phyloP scores from a whole-genome alignment of 768 basidiomycete species.

The Trametes villosa region DNA sequence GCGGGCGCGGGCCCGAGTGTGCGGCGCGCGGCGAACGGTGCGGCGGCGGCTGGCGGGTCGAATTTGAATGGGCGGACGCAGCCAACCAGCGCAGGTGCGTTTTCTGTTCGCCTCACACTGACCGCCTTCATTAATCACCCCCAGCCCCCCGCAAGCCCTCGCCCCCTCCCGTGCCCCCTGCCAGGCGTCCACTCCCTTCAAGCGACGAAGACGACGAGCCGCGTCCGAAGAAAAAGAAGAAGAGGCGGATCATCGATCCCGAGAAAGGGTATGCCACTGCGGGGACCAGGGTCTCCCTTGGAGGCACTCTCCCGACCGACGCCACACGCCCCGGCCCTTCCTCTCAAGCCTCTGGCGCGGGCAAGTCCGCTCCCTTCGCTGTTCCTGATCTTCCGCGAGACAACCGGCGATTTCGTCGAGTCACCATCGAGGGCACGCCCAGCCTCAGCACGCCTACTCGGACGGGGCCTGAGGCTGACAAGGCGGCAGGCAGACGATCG shows the following conservation, averaged over 20 bases:
- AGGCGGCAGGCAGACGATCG: not conserved
- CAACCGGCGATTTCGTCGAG: no score
- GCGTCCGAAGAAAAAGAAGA: constrained; percentile 8
- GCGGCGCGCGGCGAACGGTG: not conserved
- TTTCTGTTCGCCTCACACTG: no score
- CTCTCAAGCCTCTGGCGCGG: no score
- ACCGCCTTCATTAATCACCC: not conserved
- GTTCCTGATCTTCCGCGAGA: no score
- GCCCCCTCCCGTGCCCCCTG: not conserved
- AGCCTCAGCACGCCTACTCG: no score
- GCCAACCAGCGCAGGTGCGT: constrained; percentile 1
- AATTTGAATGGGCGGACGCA: not conserved
- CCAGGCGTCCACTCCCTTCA: not conserved
- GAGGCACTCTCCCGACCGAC: not conserved
- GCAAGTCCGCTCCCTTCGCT: no score
- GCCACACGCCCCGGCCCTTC: not conserved
- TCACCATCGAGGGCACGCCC: no score
- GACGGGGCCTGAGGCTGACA: not conserved
- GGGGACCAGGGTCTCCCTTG: not conserved
- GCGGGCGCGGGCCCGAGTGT: no score
- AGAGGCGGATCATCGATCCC: constrained; percentile 8
- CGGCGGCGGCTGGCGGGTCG: not conserved
- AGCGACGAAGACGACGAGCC: constrained; percentile 6
- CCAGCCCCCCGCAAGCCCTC: not conserved
- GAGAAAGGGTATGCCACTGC: constrained; percentile 4